Evolutionary conservation across 2,329 filamentous ascomycete genomes (phyloP), one percentile per base, ranked within the genome.

Genomic region (Phialophora expanda): DNA sequence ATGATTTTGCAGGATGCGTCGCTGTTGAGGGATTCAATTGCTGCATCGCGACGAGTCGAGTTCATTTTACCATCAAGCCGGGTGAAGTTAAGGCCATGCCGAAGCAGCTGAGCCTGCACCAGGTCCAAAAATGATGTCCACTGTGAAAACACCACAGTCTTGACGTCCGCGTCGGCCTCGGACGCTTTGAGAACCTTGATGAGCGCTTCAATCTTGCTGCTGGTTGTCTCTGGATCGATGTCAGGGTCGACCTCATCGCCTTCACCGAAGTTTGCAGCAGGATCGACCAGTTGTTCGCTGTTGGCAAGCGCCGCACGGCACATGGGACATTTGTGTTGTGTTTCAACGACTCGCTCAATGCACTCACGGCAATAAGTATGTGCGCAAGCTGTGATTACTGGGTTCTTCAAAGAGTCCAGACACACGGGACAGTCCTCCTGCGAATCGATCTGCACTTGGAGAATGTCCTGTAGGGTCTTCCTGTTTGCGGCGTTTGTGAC

Each of bases 401-500:
- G 91, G 3, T 86, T 81, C 28, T 87, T 86, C 2, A 94, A 82
- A 0, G 82, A 80, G 32, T 96, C 92, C 34, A 93, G 85, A 76
- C 93, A 97, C 59, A 97, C 86, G 0, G 91, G 84, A 73, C 93
- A 97, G 66, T 93, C 89, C 72, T 96, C 93, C 67, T 91, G 90
- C 54, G 84, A 89, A 69, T 96, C 91, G 62, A 94, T 90, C 68
- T 87, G 88, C 7, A 96, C 81, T 66, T 90, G 87, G 3, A 96
- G 83, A 58, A 93, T 85, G 62, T 90, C 86, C 72, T 93, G 91
- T 17, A 96, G 81, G 11, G 91, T 86, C 22, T 83, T 83, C 24
- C 85, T 80, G 73, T 94, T 96, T 75, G 92, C 89, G 0, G 86
- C 83, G 53, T 72, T 70, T 2, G 87, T 94, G 26, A 96, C 82